Base-by-base conservation (phyloP, 208 protist genomes). In the Trypanosoma platydactyli region DNA sequence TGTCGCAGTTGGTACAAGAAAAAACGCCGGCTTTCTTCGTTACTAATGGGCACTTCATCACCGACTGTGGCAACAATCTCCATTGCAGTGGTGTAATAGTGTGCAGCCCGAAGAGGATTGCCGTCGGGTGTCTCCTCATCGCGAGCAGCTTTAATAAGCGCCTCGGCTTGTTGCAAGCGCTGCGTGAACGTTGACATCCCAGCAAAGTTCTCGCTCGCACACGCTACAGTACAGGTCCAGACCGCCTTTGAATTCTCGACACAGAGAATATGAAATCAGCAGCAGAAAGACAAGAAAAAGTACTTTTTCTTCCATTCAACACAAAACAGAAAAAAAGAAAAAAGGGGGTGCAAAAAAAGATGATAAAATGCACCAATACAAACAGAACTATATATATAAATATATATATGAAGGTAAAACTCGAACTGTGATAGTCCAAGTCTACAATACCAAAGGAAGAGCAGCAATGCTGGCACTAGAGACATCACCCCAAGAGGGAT, bases 61-160 rank as follows among this genome's bases (percentile, higher is more conserved):
- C 68, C 83, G 51, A 78, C 69, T 4, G 72, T 62, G 5, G 64
- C 62, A 55, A 94, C 79, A 25, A 87, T 80, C 56, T 94, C 85
- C 76, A 94, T 90, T 22, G 88, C 88, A 13, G 83, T 88, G 30
- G 78, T 80, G 66, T 94, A 94, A 70, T 81, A 54, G 18, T 76
- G 73, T 5, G 77, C 83, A 29, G 85, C 88, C 2, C 68, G 66
- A 45, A 94, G 73, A 29, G 88, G 83, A 70, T 91, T 89, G n/a
- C 88, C 88, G 27, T 81, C 79, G 20, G 71, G 79, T 1, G 70
- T 90, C 68, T 94, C 88, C 57, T 94, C 83, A 15, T 49, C 57
- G 12, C 81, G 76, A 20, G 88, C 88, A 64, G 68, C 69, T 49
- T 83, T 55, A 40, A 94, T 80, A 71, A 88, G 69, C 66, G 78